These are phyloP conservation scores for Penicillium sp. DNA, from an alignment of 2,329 filamentous ascomycete genomes.

Conservation along the genomic window DNA sequence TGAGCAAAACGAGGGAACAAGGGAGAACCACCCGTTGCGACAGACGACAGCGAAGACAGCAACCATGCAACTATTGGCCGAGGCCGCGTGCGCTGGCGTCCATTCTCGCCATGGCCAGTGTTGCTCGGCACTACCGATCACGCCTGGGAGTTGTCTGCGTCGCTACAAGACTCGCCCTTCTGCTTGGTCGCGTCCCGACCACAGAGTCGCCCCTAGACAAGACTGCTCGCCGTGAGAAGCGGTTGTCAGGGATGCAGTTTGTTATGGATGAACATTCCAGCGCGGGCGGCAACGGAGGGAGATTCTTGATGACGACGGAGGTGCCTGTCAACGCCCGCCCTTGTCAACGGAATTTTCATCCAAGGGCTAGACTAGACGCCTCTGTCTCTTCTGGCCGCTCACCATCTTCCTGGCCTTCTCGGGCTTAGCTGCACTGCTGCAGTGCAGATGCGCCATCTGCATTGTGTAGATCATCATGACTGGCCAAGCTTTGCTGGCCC, in stretches of 20 bases:
- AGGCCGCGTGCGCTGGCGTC: neutral
- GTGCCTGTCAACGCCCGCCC: neutral
- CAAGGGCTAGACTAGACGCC: neutral
- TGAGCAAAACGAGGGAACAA: neutral
- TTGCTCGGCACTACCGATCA: neutral
- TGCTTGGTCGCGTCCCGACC: neutral
- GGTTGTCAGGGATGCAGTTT: constrained; percentile 18
- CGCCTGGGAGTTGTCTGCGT: neutral
- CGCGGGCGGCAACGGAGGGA: neutral
- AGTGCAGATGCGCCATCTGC: neutral
- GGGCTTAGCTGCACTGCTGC: neutral
- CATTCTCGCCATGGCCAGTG: neutral
- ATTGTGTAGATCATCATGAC: neutral
- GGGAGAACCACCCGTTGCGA: neutral
- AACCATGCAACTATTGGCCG: neutral
- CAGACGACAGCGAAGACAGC: neutral
- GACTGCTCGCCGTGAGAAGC: neutral
- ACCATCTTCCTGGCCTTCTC: neutral
- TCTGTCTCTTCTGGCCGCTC: neutral
- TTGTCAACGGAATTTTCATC: neutral
- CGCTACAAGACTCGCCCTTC: neutral
- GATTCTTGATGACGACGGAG: constrained; percentile 23
- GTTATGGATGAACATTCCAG: constrained; percentile 27
- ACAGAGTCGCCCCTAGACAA: neutral
- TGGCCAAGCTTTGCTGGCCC: constrained; percentile 23